phyloP scores from a whole-genome alignment of 768 basidiomycete species.

The Artomyces pyxidatus region DNA sequence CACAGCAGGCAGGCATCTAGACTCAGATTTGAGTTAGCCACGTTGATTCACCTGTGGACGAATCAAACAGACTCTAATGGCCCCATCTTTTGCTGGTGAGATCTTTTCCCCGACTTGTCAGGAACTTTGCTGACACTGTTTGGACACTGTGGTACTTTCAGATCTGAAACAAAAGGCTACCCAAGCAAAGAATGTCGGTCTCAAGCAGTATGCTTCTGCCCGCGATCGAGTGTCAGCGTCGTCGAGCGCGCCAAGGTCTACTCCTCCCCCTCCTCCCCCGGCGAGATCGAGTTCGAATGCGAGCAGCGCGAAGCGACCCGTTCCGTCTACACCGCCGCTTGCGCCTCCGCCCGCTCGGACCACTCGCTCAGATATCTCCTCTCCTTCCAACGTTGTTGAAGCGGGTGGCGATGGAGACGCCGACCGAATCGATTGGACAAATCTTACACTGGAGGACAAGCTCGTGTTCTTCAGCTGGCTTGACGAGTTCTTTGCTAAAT shows the following conservation, averaged over 20 bases:
- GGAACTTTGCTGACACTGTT: too few relatives aligned
- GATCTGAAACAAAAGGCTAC: neutral
- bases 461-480: conserved; percentile 69
- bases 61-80: too few relatives aligned
- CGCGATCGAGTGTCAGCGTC: neutral
- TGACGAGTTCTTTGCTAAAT: conserved; percentile 68
- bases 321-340: too few relatives aligned
- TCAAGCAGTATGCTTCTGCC: neutral
- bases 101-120: too few relatives aligned
- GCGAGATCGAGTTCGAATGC: neutral
- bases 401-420: conserved; percentile 1
- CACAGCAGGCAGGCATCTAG: too few relatives aligned
- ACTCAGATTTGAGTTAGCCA: too few relatives aligned
- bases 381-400: neutral
- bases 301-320: too few relatives aligned
- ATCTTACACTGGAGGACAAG: conserved; percentile 61
- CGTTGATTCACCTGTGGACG: too few relatives aligned
- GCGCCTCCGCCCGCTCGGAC: neutral
- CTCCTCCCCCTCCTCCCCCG: neutral
- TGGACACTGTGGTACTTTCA: too few relatives aligned
- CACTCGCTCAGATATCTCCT: neutral
- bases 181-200: neutral
- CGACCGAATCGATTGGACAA: conserved; percentile 54
- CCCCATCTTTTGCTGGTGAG: too few relatives aligned
- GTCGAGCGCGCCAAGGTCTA: neutral